Percentiles rank a stretch among this genome's conserved stretches.
Evolutionary conservation across 2,329 filamentous ascomycete species (phyloP).

Genomic region (Penicillium palitans): DNA sequence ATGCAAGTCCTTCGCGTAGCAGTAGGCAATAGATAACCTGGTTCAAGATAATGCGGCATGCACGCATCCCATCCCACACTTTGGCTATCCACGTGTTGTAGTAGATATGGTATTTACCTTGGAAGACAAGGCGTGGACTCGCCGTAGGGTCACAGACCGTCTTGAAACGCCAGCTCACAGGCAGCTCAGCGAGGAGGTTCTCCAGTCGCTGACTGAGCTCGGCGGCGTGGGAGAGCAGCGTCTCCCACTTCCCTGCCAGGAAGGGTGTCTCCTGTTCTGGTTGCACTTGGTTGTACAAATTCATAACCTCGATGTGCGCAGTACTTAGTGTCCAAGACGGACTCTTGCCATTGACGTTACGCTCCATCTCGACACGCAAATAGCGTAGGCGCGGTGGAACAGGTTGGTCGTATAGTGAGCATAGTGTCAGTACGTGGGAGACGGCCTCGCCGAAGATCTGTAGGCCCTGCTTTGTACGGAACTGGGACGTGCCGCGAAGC

Average conservation of each 20-base stretch:
- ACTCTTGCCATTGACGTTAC: not conserved
- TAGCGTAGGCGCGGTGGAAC: not conserved
- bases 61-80: not conserved
- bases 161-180: not conserved
- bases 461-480: not conserved
- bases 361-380: not conserved
- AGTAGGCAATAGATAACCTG: not conserved
- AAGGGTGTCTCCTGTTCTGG: not conserved
- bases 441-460: not conserved
- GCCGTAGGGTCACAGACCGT: not conserved
- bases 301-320: not conserved
- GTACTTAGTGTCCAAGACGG: not conserved
- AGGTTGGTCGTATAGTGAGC: not conserved
- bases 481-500: not conserved
- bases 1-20: not conserved
- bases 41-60: not conserved
- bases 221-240: not conserved
- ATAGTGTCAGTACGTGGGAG: not conserved
- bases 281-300: not conserved
- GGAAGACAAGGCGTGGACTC: not conserved
- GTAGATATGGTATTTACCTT: not conserved
- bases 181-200: not conserved
- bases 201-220: not conserved
- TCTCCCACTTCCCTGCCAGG: not conserved
- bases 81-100: not conserved